Evolutionary conservation across 495 filamentous ascomycete genomes (phyloP), one percentile per base, ranked within the genome.

Genomic region (Tuber umbilicatum): DNA sequence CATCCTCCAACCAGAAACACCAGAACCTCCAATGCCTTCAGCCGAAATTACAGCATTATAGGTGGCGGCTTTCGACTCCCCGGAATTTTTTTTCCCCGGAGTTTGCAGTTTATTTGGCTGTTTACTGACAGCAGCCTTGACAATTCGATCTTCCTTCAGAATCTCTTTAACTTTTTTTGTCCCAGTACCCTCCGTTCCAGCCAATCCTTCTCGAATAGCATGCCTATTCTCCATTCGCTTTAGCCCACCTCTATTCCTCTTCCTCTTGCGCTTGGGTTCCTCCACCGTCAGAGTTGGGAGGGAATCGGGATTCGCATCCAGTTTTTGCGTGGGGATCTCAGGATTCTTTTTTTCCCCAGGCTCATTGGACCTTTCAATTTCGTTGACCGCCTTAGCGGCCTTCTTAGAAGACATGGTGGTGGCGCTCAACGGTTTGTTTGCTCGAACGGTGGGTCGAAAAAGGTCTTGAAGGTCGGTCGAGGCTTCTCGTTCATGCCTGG

Each of bases 1-100:
- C 42, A 81, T 47, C 39, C 75, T 81, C 80, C 80, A 81, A 39
- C 31, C 40, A 31, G 70, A 50, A 55, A 43, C 31, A 2, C 38
- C 71, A 35, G 69, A 31, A 55, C 42, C 39, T n/a, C n/a, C 70
- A 39, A 70, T 73, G 23, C 43, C 27, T 68, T 39, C 47, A 3
- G 40, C 37, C 27, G 3, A 27, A 21, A 43, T 47, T 43, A 27
- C 42, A 19, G 35, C 19, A 21, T 78, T 68, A 43, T 69, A 45
- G 68, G 71, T 55, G 9, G n/a, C 21, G 16, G 14, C 19, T 70
- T 45, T 64, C 5, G 67, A 55, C 10, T 64, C 73, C 38, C 43
- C 70, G 23, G 50, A 68, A 16, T 38, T n/a, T 7, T 64, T 41
- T 39, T 71, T 69, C 47, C 60, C 71, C 38, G 38, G 50, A 31